Conservation (phyloP, 805 yeast species). For the Ogataea trehaloabstinens region DNA sequence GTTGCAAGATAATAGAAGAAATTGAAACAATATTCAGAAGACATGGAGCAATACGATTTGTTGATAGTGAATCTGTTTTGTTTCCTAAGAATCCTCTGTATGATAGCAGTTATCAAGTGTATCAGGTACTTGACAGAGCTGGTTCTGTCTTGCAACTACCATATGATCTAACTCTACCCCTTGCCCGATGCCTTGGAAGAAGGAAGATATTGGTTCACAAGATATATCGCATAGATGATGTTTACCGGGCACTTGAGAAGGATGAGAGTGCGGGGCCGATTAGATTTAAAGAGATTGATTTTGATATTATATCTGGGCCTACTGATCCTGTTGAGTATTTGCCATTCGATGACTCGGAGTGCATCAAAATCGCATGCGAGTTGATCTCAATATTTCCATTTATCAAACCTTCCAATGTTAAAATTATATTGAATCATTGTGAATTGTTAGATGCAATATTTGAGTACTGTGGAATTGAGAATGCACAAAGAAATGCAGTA, state of each 20-base stretch:
- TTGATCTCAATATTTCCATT: constrained; percentile 65
- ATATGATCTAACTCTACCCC: constrained; percentile 84
- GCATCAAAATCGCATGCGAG: constrained; percentile 79
- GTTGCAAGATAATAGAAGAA: constrained; percentile 57
- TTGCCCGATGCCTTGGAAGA: constrained; percentile 80
- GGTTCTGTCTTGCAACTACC: constrained; percentile 90
- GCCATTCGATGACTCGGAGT: constrained; percentile 79
- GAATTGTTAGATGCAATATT: constrained; percentile 73
- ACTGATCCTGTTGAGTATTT: constrained; percentile 30
- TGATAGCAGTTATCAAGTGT: constrained; percentile 60
- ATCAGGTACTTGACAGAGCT: constrained; percentile 77
- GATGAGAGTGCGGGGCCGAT: constrained; percentile 69
- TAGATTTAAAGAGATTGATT: constrained; percentile 78
- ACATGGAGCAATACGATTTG: constrained; percentile 81
- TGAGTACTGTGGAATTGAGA: constrained; percentile 78
- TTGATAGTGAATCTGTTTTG: constrained; percentile 60
- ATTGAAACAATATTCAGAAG: constrained; percentile 61
- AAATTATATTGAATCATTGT: constrained; percentile 73
- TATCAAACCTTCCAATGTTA: constrained; percentile 52
- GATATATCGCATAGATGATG: constrained; percentile 73
- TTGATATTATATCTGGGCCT: constrained; percentile 64
- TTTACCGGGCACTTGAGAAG: constrained; percentile 65
- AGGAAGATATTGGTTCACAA: constrained; percentile 53
- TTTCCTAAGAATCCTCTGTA: constrained; percentile 81
- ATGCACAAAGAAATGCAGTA: constrained; percentile 68